Conservation (phyloP, 805 yeast species). For the Metschnikowia amazonensis region DNA sequence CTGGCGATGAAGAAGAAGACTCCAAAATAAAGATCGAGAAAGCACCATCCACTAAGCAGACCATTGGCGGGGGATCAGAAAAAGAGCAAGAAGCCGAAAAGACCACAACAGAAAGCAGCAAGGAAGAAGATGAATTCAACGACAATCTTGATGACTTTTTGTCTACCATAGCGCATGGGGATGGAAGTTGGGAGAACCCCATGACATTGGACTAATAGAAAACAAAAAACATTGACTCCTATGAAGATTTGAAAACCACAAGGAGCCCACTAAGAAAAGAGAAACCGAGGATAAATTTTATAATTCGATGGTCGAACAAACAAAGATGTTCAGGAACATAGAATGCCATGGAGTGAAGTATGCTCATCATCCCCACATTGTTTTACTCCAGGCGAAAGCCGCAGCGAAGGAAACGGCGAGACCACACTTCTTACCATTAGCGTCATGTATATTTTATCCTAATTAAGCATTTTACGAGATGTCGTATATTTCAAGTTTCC, state of each 20-base stretch:
- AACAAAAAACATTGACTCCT: too few relatives aligned
- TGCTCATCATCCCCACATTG: neutral
- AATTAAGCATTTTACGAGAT: neutral
- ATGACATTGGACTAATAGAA: conserved; percentile 29
- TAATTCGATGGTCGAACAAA: neutral
- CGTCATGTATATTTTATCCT: neutral
- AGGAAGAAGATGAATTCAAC: conserved; percentile 16
- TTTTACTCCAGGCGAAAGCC: neutral
- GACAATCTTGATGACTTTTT: conserved; percentile 32
- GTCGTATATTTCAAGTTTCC: too few relatives aligned
- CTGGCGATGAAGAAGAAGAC: conserved; percentile 28
- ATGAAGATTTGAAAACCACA: too few relatives aligned
- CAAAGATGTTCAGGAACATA: neutral
- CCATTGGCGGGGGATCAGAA: neutral
- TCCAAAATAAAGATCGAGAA: conserved; percentile 9
- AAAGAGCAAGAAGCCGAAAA: neutral
- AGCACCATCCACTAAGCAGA: neutral
- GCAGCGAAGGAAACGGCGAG: neutral
- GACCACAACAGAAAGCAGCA: neutral
- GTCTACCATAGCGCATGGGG: conserved; percentile 22
- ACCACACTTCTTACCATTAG: neutral
- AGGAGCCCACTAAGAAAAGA: too few relatives aligned
- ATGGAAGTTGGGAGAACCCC: conserved; percentile 41
- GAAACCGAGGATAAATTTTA: neutral
- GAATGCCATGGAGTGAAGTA: neutral